phyloP scores from a whole-genome alignment of 2,329 filamentous ascomycete species.

The Monosporascus sp. region DNA sequence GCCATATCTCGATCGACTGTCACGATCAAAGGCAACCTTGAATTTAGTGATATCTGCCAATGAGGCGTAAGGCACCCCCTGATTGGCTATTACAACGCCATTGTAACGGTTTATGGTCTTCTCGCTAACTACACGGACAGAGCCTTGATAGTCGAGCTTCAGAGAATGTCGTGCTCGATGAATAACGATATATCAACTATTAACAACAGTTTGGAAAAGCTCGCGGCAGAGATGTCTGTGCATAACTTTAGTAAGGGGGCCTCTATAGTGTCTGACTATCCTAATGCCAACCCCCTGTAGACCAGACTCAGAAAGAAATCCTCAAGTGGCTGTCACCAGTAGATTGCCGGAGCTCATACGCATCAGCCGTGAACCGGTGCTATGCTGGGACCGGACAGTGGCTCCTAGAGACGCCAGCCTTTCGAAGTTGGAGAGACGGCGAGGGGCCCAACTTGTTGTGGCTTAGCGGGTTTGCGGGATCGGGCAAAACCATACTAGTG shows the following conservation, averaged over 20 bases:
- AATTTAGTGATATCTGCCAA: constrained; percentile 4
- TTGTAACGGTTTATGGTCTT: too few species aligned
- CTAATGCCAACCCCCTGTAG: background rate
- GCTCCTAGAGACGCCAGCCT: constrained; percentile 2
- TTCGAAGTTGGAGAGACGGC: constrained; percentile 2
- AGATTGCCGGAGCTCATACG: constrained; percentile 3
- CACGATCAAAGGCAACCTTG: constrained; percentile 4
- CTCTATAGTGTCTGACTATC: background rate
- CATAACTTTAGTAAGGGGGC: too few species aligned
- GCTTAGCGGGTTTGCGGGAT: constrained; percentile 6
- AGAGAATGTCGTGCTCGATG: constrained; percentile 1
- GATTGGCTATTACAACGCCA: too few species aligned
- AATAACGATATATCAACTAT: background rate
- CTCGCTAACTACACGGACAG: background rate
- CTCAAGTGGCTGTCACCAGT: constrained; percentile 5
- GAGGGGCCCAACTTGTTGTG: background rate
- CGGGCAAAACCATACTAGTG: constrained; percentile 3
- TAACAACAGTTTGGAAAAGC: background rate
- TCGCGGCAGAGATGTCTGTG: too few species aligned
- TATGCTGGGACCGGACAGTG: constrained; percentile 2
- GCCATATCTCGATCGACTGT: constrained; percentile 1
- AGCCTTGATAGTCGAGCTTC: constrained; percentile 3
- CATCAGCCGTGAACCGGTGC: constrained; percentile 1
- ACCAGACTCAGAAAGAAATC: background rate
- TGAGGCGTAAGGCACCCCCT: background rate